A percentile compares a stretch with the other conserved stretches of the same genome.
Evolutionary conservation across 2,329 filamentous ascomycete genomes (phyloP).

Genomic region (Zasmidium citrigriseum): DNA sequence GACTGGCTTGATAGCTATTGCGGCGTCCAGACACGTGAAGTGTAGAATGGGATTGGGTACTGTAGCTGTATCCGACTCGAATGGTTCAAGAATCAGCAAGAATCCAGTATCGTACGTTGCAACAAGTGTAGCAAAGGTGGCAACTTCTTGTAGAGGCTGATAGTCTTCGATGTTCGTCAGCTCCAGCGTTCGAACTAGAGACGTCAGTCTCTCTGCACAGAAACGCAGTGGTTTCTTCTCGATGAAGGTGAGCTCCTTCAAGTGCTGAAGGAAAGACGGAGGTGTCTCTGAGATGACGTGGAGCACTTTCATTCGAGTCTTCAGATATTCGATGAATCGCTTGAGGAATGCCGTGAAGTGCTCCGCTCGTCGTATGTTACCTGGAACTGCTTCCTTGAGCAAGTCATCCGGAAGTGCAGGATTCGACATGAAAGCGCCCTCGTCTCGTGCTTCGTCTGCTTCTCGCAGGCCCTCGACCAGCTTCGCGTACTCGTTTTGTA

Average conservation of each 20-base stretch:
- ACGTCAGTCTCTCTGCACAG: conserved; percentile 91
- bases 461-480: conserved; percentile 88
- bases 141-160: conserved; percentile 93
- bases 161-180: conserved; percentile 98
- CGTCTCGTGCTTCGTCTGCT: conserved; percentile 83
- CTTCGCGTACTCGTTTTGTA: conserved; percentile 94
- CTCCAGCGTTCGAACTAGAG: conserved; percentile 89
- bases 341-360: conserved; percentile 95
- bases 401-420: conserved; percentile 92
- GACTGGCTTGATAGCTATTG: conserved; percentile 96
- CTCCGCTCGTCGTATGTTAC: conserved; percentile 92
- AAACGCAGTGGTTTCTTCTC: conserved; percentile 94
- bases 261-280: conserved; percentile 85
- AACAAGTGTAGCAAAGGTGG: conserved; percentile 92
- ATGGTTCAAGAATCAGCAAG: conserved; percentile 93
- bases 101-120: conserved; percentile 98
- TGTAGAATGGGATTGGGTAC: conserved; percentile 97
- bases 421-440: conserved; percentile 97
- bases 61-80: conserved; percentile 90
- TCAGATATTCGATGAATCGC: conserved; percentile 91
- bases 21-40: conserved; percentile 93
- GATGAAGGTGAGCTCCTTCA: conserved; percentile 96
- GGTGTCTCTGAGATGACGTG: conserved; percentile 98
- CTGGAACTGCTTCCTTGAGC: conserved; percentile 91
- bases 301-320: conserved; percentile 96